These are phyloP conservation scores for Xanthoconium stramineum DNA, from an alignment of 768 basidiomycete species.

Conservation along the genomic window DNA sequence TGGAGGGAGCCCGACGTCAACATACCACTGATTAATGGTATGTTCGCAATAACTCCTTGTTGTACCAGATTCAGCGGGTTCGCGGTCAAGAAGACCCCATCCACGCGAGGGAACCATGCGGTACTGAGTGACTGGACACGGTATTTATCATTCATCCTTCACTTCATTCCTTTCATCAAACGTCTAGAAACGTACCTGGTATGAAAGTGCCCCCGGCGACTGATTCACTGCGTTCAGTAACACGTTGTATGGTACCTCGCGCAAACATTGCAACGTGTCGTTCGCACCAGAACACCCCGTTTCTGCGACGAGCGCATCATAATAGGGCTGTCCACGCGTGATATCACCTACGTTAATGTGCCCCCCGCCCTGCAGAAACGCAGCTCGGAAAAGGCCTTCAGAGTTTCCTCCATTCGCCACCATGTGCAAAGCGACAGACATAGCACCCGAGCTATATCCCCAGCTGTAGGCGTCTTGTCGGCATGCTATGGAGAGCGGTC, in stretches of 20 bases:
- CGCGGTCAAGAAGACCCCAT: conserved; percentile 37
- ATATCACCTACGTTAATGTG: conserved; percentile 26
- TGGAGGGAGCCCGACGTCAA: not conserved
- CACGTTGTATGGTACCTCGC: conserved; percentile 26
- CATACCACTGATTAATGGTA: conserved; percentile 10
- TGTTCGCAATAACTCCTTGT: conserved; percentile 36
- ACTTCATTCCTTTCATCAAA: too few relatives aligned
- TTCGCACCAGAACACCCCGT: conserved; percentile 27
- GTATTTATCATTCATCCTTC: too few relatives aligned
- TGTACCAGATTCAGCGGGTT: conserved; percentile 32
- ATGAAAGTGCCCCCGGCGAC: conserved; percentile 23
- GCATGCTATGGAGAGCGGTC: too few relatives aligned
- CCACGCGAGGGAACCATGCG: conserved; percentile 38
- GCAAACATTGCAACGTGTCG: conserved; percentile 35
- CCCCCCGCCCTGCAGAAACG: conserved; percentile 41
- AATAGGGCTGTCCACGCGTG: conserved; percentile 22
- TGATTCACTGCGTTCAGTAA: conserved; percentile 33
- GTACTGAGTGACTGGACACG: too few relatives aligned
- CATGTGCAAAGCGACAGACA: conserved; percentile 30
- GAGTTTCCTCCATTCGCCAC: conserved; percentile 22
- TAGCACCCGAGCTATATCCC: conserved; percentile 40
- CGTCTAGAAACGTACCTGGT: not conserved
- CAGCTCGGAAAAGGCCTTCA: conserved; percentile 10
- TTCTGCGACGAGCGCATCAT: conserved; percentile 28
- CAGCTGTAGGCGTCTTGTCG: conserved; percentile 10